Base-by-base conservation (phyloP, 129 eudicot species). In the Lonicera japonica region DNA sequence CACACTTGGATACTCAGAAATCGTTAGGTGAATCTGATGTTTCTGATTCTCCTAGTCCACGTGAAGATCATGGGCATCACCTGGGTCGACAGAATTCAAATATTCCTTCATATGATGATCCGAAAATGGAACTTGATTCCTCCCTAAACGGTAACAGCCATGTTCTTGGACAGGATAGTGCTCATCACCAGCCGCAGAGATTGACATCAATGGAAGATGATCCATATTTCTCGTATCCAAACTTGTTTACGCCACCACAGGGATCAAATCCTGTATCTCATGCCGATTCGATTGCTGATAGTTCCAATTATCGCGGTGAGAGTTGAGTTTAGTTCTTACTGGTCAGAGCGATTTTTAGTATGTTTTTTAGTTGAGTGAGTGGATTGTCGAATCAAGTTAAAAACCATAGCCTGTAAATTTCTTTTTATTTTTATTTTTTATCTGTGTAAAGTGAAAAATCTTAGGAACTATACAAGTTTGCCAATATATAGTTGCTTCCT, bases 151-250 rank as follows among this genome's bases (percentile, higher is more conserved):
- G 59, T 12, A 25, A 39, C 39, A 56, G 14, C 51, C 40, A 52
- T 56, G 68, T 39, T 20, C 43, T 11, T 52, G 61, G 63, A 21
- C 72, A 60, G 50, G 69, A 41, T 29, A 58, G 65, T 43, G 54
- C 45, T 38, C 46, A 46, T 66, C 87, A 79, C 56, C 87, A 77
- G 61, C 88, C 88, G 2, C 90, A 79, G 60, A 80, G 92, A 78
- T 61, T 87, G 78, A 76, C 94, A 21, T 87, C 95, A 17, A 71
- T 82, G 69, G 97, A 87, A 1, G 90, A 90, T 21, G 97, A 90
- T n/a, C 29, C 82, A 2, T 82, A 71, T 40, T 76, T 81, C 76
- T 74, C 97, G 0, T 90, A 87, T 56, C 94, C 96, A 10, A 84
- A 87, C 78, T 68, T 91, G 72, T 91, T 91, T 59, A 71, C 54